Percentiles rank a stretch among this genome's conserved stretches.
phyloP scores from a whole-genome alignment of 2,329 filamentous ascomycete genomes.

The Allantophomopsis cytisporea region DNA sequence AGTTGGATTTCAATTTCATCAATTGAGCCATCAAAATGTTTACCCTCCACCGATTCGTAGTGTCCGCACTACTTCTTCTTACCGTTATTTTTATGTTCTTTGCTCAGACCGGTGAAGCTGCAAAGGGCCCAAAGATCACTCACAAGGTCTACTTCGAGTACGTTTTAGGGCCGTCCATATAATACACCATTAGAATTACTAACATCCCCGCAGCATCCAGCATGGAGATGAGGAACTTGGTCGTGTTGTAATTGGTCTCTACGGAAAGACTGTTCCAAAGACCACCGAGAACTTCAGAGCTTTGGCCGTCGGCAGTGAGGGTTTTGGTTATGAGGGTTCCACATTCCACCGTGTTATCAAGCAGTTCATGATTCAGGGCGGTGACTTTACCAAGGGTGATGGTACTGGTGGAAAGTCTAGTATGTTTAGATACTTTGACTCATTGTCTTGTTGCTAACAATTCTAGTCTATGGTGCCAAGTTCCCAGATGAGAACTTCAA shows the following conservation, averaged over 20 bases:
- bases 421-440: conserved; percentile 25
- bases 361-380: conserved; percentile 84
- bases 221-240: conserved; percentile 64
- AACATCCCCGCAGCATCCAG: conserved; percentile 29
- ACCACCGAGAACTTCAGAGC: conserved; percentile 63
- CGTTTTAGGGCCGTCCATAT: too few relatives aligned
- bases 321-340: conserved; percentile 70
- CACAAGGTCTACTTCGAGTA: conserved; percentile 81
- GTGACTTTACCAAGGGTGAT: conserved; percentile 75
- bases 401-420: conserved; percentile 78
- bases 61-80: conserved; percentile 63
- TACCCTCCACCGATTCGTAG: conserved; percentile 54
- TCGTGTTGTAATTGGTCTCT: conserved; percentile 68
- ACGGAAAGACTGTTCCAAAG: conserved; percentile 78
- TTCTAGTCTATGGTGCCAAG: conserved; percentile 65
- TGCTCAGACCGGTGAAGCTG: conserved; percentile 58
- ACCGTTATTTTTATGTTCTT: conserved; percentile 65
- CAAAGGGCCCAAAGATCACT: conserved; percentile 88
- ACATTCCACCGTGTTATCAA: conserved; percentile 86
- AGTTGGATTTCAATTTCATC: not conserved
- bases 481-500: conserved; percentile 92
- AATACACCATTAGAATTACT: too few relatives aligned
- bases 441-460: conserved; percentile 6
- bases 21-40: conserved; percentile 46
- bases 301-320: conserved; percentile 75